These are phyloP conservation scores for Schoenoplectus tabernaemontani DNA, from an alignment of 202 grass and related monocot species.

Conservation along the genomic window DNA sequence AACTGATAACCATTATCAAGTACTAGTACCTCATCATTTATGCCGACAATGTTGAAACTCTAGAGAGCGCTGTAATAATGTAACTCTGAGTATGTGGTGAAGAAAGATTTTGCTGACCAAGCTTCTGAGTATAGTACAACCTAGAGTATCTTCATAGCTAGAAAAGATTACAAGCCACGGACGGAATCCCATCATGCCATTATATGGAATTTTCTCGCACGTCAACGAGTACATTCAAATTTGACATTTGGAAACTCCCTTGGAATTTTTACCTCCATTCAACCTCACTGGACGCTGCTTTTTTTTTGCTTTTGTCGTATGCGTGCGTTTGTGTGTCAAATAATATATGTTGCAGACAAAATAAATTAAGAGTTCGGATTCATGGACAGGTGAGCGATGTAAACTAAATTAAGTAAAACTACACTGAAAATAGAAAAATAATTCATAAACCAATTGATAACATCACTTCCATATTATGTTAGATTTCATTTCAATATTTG, in stretches of 20 bases:
- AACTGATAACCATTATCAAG: no score
- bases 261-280: background rate
- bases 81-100: background rate
- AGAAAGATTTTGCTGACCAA: background rate
- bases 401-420: no score
- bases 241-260: background rate
- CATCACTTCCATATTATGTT: no score
- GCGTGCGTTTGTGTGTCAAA: no score
- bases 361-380: no score
- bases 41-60: background rate
- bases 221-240: constrained; percentile 4
- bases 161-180: constrained; percentile 12
- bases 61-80: background rate
- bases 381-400: no score
- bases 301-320: no score
- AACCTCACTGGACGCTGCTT: background rate
- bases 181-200: background rate
- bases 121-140: background rate
- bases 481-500: no score
- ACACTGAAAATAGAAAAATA: no score
- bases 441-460: no score
- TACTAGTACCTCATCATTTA: no score
- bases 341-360: no score
- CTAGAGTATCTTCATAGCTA: constrained; percentile 9
- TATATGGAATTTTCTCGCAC: constrained; percentile 3